Percentiles rank a stretch among this genome's conserved stretches.
Evolutionary conservation across 768 basidiomycete genomes (phyloP).

Genomic region (Suillus variegatus): DNA sequence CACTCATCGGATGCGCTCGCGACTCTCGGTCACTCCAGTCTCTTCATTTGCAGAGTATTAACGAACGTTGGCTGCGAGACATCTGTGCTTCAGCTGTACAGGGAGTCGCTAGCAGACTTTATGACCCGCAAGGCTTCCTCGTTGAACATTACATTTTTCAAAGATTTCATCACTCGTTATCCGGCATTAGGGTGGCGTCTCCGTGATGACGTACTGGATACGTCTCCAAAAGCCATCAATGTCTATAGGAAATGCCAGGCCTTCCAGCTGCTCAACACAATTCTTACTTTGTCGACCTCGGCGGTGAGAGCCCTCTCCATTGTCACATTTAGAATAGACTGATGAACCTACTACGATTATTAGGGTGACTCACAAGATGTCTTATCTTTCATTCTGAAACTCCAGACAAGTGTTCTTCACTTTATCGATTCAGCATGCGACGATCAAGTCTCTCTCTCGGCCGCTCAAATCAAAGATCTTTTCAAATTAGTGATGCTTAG

Average conservation of each 20-base stretch:
- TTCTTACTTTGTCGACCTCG: slow-evolving; percentile 56
- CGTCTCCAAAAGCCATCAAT: slow-evolving; percentile 66
- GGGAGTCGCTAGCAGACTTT: slow-evolving; percentile 71
- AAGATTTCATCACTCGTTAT: slow-evolving; percentile 71
- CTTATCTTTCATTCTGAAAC: slow-evolving; percentile 48
- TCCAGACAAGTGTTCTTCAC: slow-evolving; percentile 52
- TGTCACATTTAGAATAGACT: slow-evolving; percentile 9
- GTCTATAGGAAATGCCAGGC: slow-evolving; percentile 74
- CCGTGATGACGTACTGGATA: slow-evolving; percentile 56
- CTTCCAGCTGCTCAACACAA: slow-evolving; percentile 66
- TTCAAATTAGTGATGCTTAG: slow-evolving; percentile 67
- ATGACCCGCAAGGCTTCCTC: slow-evolving; percentile 78
- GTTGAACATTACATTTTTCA: slow-evolving; percentile 73
- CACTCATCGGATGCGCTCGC: slow-evolving; percentile 62
- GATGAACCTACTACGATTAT: not conserved
- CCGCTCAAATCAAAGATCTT: slow-evolving; percentile 76
- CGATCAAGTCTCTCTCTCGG: slow-evolving; percentile 47
- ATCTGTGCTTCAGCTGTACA: slow-evolving; percentile 56
- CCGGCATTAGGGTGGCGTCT: slow-evolving; percentile 67
- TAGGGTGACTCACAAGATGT: slow-evolving; percentile 45
- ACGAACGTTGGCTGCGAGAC: slow-evolving; percentile 38
- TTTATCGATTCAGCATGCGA: slow-evolving; percentile 50
- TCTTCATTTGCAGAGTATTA: slow-evolving; percentile 66
- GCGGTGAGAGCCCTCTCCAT: slow-evolving; percentile 38
- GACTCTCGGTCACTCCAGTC: slow-evolving; percentile 65